Base-by-base conservation (phyloP, 2,329 filamentous ascomycete species). In the Helotiales sp. region DNA sequence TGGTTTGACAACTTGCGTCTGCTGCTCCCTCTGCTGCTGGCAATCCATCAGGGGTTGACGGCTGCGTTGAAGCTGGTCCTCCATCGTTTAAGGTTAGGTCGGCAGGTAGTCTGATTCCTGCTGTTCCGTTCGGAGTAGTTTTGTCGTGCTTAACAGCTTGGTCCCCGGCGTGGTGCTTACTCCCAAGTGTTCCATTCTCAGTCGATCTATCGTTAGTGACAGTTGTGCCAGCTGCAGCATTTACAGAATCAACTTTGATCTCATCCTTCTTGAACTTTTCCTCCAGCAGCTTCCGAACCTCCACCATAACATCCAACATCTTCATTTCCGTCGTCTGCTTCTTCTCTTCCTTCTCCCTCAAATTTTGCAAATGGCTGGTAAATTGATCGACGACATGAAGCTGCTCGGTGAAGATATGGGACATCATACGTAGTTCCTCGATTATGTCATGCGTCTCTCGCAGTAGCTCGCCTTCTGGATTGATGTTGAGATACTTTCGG, bases 361-460 rank as follows among this genome's bases (percentile, higher is more conserved):
- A 37, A 22, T 61, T 47, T 10, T 65, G 28, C 20, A 68, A 34
- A 26, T 66, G 50, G 40, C 54, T 69, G 6, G 54, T 40, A 20
- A 71, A 71, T 11, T 60, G 45, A 15, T 61, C 63, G n/a, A 52
- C 17, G 20, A 65, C 34, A 26, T 60, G 63, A 17, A 32, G 45
- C 47, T 65, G 63, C 26, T 65, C 43, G n/a, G 24, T 40, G 22
- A 49, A 74, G 13, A 83, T 74, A 2, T 77, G 72, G 0, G 79
- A 71, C 79, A 84, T 82, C 22, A 83, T 83, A 2, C 79, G 77
- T 0, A 84, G 75, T 64, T 84, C 82, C 6, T 83, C 81, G 2
- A 80, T 70, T 30, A 83, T 81, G 32, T 83, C 81, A 28, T 81
- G 80, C 11, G 82, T 79, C 61, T 84, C 82, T 0, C 75, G 70